Percentiles rank a stretch among this genome's conserved stretches.
phyloP scores from a whole-genome alignment of 2,329 filamentous ascomycete genomes.

The Sclerotinia glacialis region DNA sequence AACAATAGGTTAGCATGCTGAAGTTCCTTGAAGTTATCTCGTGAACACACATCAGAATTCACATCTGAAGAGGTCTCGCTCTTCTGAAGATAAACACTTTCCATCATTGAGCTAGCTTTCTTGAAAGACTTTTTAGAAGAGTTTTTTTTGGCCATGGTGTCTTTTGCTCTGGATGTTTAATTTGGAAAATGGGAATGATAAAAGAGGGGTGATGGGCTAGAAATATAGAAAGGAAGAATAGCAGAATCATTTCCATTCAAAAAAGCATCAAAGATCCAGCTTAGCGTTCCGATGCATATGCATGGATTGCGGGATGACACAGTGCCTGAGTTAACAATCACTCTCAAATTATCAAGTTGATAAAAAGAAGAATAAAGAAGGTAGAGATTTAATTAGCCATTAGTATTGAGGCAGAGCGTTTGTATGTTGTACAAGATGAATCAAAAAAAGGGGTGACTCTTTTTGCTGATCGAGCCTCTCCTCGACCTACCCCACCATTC shows the following conservation, averaged over 20 bases:
- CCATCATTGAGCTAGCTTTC: too few relatives aligned
- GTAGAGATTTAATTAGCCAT: too few relatives aligned
- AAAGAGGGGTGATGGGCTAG: neutral
- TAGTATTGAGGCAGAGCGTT: neutral
- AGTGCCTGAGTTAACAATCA: too few relatives aligned
- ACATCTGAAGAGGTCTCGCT: neutral
- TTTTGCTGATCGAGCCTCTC: neutral
- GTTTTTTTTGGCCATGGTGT: neutral
- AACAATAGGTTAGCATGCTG: neutral
- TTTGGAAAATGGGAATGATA: too few relatives aligned
- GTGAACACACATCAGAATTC: neutral
- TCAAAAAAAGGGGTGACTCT: fast-evolving
- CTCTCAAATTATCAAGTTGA: too few relatives aligned
- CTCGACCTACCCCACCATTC: neutral
- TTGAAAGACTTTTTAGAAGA: neutral
- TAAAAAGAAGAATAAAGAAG: neutral
- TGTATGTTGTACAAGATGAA: neutral
- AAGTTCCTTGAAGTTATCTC: neutral
- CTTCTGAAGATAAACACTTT: too few relatives aligned
- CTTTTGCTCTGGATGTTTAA: neutral
- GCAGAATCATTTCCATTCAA: too few relatives aligned
- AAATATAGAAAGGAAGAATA: neutral
- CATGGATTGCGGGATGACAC: too few relatives aligned
- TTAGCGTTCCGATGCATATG: too few relatives aligned
- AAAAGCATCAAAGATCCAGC: neutral